Evolutionary conservation across 2,329 filamentous ascomycete species (phyloP).

Genomic region (Beauveria medogensis): DNA sequence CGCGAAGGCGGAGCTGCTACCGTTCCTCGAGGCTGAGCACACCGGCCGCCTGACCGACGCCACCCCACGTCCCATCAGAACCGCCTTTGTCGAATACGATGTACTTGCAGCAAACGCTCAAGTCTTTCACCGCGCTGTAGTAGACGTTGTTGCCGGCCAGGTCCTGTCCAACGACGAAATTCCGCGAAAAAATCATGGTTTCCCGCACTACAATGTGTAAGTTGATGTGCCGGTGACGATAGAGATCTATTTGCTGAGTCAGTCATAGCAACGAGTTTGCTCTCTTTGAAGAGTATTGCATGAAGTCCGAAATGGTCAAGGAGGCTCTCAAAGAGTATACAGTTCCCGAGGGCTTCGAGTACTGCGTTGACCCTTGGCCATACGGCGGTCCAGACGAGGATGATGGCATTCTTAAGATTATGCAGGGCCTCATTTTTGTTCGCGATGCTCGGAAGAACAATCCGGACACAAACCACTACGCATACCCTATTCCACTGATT

Average conservation of each 20-base stretch:
- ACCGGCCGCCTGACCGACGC: conserved; percentile 36
- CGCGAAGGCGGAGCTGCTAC: conserved; percentile 47
- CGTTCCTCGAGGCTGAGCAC: conserved; percentile 56
- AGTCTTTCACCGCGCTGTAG: conserved; percentile 29
- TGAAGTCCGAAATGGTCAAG: conserved; percentile 37
- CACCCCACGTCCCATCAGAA: conserved; percentile 36
- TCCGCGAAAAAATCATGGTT: conserved; percentile 18
- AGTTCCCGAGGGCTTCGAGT: conserved; percentile 35
- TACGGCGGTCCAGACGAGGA: conserved; percentile 43
- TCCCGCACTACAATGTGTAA: conserved; percentile 30
- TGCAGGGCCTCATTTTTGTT: conserved; percentile 45
- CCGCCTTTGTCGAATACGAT: conserved; percentile 38
- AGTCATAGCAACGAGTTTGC: conserved; percentile 29
- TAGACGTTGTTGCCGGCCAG: conserved; percentile 27
- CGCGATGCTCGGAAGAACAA: conserved; percentile 34
- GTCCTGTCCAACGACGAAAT: conserved; percentile 21
- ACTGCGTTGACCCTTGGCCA: conserved; percentile 56
- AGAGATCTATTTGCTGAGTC: background rate
- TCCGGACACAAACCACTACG: conserved; percentile 53
- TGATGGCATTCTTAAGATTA: conserved; percentile 32
- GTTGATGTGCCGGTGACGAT: background rate
- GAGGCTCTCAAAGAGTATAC: conserved; percentile 38
- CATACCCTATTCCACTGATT: conserved; percentile 51
- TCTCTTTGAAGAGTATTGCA: conserved; percentile 31
- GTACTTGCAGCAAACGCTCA: conserved; percentile 25